Evolutionary conservation across 2,329 filamentous ascomycete species (phyloP).

Genomic region (Talaromyces sp.): DNA sequence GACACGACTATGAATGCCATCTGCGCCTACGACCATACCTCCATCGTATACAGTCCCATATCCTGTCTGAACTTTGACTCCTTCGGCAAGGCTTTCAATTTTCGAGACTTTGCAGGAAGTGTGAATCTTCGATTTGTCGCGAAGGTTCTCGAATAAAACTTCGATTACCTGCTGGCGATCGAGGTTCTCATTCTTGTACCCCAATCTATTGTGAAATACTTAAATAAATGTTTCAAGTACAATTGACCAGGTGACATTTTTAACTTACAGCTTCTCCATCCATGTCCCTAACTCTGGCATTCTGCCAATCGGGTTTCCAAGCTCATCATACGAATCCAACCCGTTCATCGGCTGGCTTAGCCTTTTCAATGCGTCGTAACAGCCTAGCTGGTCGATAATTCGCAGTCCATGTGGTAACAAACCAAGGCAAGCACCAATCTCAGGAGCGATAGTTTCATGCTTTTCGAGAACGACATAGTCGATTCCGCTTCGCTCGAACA

Average conservation of each 20-base stretch:
- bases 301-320: constrained; percentile 13
- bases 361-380: constrained; percentile 23
- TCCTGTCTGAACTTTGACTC: constrained; percentile 27
- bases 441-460: constrained; percentile 1
- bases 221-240: not conserved
- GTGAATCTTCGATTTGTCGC: constrained; percentile 36
- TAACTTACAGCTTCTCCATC: constrained; percentile 11
- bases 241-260: not conserved
- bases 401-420: constrained; percentile 46
- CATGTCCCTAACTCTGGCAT: constrained; percentile 12
- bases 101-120: constrained; percentile 31
- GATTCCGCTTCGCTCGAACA: constrained; percentile 10
- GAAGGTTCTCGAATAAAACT: constrained; percentile 24
- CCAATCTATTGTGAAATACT: not conserved
- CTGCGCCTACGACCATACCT: not conserved
- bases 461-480: constrained; percentile 11
- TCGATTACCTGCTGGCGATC: constrained; percentile 27
- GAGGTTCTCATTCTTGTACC: constrained; percentile 10
- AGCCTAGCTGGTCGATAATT: constrained; percentile 54
- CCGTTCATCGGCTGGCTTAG: constrained; percentile 16
- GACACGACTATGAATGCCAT: not conserved
- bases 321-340: constrained; percentile 11
- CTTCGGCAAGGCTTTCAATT: constrained; percentile 25
- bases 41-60: constrained; percentile 13
- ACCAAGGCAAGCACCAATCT: constrained; percentile 7